Percentiles rank a stretch among this genome's conserved stretches.
These are phyloP conservation scores for Microbotryomycetes sp. DNA, from an alignment of 1,284 basidiomycete species.

Conservation along the genomic window DNA sequence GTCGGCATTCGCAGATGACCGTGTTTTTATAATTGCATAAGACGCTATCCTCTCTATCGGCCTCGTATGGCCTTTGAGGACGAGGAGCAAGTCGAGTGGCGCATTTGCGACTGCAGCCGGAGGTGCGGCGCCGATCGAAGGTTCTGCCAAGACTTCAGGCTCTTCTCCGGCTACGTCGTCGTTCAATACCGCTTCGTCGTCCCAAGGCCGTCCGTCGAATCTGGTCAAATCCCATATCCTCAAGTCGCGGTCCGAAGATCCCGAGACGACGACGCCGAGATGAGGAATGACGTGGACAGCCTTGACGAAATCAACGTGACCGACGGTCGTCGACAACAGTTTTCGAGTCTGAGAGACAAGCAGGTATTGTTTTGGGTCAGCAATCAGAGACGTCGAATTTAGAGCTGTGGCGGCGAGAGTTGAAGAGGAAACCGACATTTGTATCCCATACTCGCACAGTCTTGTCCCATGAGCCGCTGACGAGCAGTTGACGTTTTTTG, in stretches of 20 bases:
- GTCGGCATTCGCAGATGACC: slow-evolving; percentile 3
- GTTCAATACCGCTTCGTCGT: neutral
- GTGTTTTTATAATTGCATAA: slow-evolving; percentile 6
- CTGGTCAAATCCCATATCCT: slow-evolving; percentile 64
- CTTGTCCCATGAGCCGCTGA: slow-evolving; percentile 90
- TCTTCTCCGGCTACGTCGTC: neutral
- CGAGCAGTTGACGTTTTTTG: slow-evolving; percentile 45
- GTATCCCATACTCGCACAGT: slow-evolving; percentile 76
- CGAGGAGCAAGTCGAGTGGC: slow-evolving; percentile 52
- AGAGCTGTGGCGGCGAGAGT: neutral
- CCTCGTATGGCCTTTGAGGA: slow-evolving; percentile 63
- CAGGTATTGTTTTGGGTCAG: slow-evolving; percentile 3
- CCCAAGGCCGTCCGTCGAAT: slow-evolving; percentile 42
- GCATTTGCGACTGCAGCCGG: slow-evolving; percentile 36
- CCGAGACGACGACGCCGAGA: slow-evolving; percentile 64
- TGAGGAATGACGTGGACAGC: slow-evolving; percentile 60
- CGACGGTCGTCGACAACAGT: slow-evolving; percentile 58
- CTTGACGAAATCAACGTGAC: slow-evolving; percentile 83
- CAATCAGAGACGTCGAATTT: neutral
- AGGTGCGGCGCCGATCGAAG: slow-evolving; percentile 28
- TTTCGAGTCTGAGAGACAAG: slow-evolving; percentile 58
- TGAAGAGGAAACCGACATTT: slow-evolving; percentile 47
- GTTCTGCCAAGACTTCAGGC: neutral
- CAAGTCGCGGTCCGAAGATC: slow-evolving; percentile 82
- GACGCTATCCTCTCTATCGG: slow-evolving; percentile 58